Conservation (phyloP, 2,329 filamentous ascomycete genomes). For the Ophiocordyceps camponoti-floridani region DNA sequence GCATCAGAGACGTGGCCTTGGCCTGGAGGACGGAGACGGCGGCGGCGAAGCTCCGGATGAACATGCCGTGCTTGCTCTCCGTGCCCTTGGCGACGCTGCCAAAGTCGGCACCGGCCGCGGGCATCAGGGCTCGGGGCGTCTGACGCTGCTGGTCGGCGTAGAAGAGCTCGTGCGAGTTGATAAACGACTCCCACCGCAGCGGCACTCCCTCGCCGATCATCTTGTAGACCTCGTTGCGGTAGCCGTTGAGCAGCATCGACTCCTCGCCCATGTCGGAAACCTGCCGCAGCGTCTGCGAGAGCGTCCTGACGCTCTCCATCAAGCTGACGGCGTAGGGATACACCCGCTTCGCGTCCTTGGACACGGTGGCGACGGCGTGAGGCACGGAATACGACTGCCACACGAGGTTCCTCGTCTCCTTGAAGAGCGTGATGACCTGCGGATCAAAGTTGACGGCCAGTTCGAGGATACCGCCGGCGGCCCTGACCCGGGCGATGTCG, state of each 20-base stretch:
- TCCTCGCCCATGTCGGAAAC: slow-evolving; percentile 79
- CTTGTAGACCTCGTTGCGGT: slow-evolving; percentile 75
- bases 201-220: slow-evolving; percentile 77
- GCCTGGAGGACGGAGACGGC: slow-evolving; percentile 75
- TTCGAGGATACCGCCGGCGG: slow-evolving; percentile 78
- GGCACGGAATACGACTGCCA: slow-evolving; percentile 94
- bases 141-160: slow-evolving; percentile 33
- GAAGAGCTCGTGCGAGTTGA: slow-evolving; percentile 84
- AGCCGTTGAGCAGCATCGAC: slow-evolving; percentile 71
- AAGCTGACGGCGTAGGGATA: slow-evolving; percentile 96
- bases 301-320: slow-evolving; percentile 95
- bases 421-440: slow-evolving; percentile 94
- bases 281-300: slow-evolving; percentile 70
- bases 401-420: slow-evolving; percentile 87
- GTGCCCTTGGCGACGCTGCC: slow-evolving; percentile 32
- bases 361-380: slow-evolving; percentile 84
- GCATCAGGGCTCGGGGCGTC: slow-evolving; percentile 25
- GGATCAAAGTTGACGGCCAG: slow-evolving; percentile 91
- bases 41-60: slow-evolving; percentile 81
- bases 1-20: slow-evolving; percentile 64
- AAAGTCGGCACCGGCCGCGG: slow-evolving; percentile 21
- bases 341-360: slow-evolving; percentile 95
- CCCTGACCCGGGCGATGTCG: slow-evolving; percentile 70
- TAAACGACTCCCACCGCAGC: slow-evolving; percentile 92
- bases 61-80: slow-evolving; percentile 91